These are phyloP conservation scores for Arctium lappa DNA, from an alignment of 129 eudicot species.

Conservation along the genomic window DNA sequence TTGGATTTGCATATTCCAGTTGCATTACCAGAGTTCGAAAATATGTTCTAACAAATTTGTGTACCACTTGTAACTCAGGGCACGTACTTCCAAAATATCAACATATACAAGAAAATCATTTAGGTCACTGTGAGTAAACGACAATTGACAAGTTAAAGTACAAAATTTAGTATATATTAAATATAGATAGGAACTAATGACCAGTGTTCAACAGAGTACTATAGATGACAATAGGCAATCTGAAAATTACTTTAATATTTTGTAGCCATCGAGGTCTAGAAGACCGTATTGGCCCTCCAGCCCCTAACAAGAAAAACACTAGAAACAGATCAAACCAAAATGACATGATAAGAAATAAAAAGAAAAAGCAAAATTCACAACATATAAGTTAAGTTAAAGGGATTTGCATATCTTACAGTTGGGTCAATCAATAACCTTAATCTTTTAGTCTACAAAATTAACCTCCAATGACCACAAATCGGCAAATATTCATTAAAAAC, in stretches of 20 bases:
- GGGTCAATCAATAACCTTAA: background rate
- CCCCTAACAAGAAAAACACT: background rate
- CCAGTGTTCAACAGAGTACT: background rate
- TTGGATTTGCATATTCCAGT: background rate
- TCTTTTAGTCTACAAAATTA: background rate
- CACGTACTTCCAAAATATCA: background rate
- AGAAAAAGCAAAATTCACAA: background rate
- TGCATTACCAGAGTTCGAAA: background rate
- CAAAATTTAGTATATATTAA: background rate
- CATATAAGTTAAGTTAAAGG: background rate
- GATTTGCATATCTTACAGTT: background rate
- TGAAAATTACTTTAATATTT: background rate
- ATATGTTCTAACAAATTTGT: background rate
- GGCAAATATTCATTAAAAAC: background rate
- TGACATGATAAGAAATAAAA: background rate
- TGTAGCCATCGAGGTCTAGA: background rate
- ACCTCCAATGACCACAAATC: background rate
- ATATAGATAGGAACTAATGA: background rate
- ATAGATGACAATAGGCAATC: background rate
- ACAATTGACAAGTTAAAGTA: background rate
- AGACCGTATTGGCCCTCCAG: background rate
- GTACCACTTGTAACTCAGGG: background rate
- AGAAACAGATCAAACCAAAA: slow-evolving; percentile 11
- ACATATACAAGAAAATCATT: background rate
- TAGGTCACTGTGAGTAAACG: background rate